Base-by-base conservation (phyloP, 306 rosid genomes). In the Potentilla sterilis region DNA sequence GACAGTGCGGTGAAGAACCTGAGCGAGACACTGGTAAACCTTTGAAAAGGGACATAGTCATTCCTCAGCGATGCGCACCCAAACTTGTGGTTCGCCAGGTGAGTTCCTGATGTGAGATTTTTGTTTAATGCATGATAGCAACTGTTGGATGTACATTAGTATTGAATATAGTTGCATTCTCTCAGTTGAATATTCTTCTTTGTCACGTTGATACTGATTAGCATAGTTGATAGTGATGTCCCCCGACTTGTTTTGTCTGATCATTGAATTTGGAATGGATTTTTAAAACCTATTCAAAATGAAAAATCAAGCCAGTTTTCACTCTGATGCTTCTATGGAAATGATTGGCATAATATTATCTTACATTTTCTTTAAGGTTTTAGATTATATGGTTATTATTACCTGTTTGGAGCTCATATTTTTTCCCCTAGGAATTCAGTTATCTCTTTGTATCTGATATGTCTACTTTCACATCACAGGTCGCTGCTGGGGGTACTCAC, bases 401-500 rank as follows among this genome's bases (percentile, higher is more conserved):
- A 67, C 18, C 3, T 9, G 18, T 9, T 10, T 40, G 19, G 71
- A 12, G 7, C 52, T 43, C 18, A 10, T 68, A 7, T 32, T 11
- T 15, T 41, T 55, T 22, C 0, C 11, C 46, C 19, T 0, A 11
- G 55, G 28, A 5, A 7, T 19, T 24, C n/a, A 21, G 19, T 13
- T 35, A 63, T 40, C 54, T 64, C 65, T 22, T 8, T 61, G 54
- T 74, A 58, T 44, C 48, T 54, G 5, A 42, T 42, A 63, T 67
- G 16, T 61, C 43, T 63, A 57, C 75, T 77, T 68, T 68, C 78
- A 52, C 67, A 64, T 67, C 46, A 67, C 83, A 96, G 98, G 99
- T 96, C 54, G 99, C 99, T 62, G 99, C 99, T 41, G 99, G 99
- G 75, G 99, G 99, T 72, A 96, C 99, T 77, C 98, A 96, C 88